Percentiles rank a stretch among this genome's conserved stretches.
Conservation (phyloP, 441 rosid species). For the Arabidopsis hybrid region DNA sequence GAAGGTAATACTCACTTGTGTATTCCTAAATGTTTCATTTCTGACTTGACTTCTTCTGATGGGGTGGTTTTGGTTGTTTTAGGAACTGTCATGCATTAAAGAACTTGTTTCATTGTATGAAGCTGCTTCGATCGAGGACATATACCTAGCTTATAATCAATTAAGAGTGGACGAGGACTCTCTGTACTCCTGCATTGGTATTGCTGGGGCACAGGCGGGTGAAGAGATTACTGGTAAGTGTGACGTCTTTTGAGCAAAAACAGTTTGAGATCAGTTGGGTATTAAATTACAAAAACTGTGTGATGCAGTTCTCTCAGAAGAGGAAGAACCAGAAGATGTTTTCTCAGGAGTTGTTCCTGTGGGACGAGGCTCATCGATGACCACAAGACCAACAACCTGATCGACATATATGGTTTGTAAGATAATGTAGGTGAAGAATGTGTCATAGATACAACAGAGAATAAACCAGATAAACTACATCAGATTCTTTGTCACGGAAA, state of each 20-base stretch:
- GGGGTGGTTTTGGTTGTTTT: conserved; percentile 38
- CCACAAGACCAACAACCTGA: conserved; percentile 94
- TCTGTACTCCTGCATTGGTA: conserved; percentile 88
- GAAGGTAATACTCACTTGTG: conserved; percentile 59
- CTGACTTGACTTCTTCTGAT: conserved; percentile 28
- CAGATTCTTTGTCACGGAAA: neutral
- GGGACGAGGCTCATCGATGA: conserved; percentile 95
- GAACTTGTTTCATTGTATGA: conserved; percentile 88
- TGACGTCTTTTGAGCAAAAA: conserved; percentile 4
- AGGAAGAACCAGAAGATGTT: conserved; percentile 68
- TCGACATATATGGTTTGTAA: conserved; percentile 32
- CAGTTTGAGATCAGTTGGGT: conserved; percentile 9
- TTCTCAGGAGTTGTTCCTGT: conserved; percentile 71
- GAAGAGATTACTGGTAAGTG: conserved; percentile 67
- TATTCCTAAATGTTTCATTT: conserved; percentile 1
- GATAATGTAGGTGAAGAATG: conserved; percentile 37
- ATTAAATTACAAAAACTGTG: conserved; percentile 1
- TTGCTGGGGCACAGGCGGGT: conserved; percentile 91
- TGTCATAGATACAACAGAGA: conserved; percentile 35
- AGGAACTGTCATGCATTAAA: conserved; percentile 94
- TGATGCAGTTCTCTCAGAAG: conserved; percentile 66
- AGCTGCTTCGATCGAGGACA: conserved; percentile 89
- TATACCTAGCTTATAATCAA: conserved; percentile 88
- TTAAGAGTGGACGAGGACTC: conserved; percentile 85
- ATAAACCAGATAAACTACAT: conserved; percentile 24